phyloP scores from a whole-genome alignment of 306 rosid genomes.

The Trichosanthes cucumerina region DNA sequence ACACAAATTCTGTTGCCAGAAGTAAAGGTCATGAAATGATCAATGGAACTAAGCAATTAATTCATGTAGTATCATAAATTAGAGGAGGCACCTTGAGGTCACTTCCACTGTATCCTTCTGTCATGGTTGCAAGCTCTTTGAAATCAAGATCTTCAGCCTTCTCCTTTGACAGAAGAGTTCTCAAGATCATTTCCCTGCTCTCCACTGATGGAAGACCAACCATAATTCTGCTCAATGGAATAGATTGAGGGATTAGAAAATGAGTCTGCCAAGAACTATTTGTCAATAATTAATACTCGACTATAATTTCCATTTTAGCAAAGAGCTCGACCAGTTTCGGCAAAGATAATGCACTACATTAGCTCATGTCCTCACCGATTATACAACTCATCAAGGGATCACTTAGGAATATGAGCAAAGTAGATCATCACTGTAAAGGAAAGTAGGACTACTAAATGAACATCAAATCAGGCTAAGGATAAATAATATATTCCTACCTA shows the following conservation, averaged over 20 bases:
- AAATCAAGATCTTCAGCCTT: conserved; percentile 43
- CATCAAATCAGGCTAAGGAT: not conserved
- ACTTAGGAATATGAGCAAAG: not conserved
- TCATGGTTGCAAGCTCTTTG: conserved; percentile 54
- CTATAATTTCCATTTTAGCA: not conserved
- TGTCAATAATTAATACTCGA: not conserved
- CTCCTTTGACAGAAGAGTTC: conserved; percentile 47
- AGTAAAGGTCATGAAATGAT: conserved; percentile 16
- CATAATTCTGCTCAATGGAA: conserved; percentile 40
- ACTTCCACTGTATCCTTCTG: conserved; percentile 84
- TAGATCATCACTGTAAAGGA: not conserved
- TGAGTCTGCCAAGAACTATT: not conserved
- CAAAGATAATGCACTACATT: not conserved
- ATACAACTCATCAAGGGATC: not conserved
- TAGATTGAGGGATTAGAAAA: conserved; percentile 7
- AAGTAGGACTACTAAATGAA: not conserved
- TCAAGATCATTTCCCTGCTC: conserved; percentile 52
- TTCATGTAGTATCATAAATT: not conserved
- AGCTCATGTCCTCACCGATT: not conserved
- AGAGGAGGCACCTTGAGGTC: conserved; percentile 69
- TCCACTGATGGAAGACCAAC: conserved; percentile 60
- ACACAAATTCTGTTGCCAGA: conserved; percentile 71
- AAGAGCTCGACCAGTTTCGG: not conserved
- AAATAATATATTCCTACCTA: conserved; percentile 22
- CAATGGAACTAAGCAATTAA: not conserved